These are phyloP conservation scores for Euphorbia celastroides DNA, from an alignment of 441 rosid species.

Conservation along the genomic window DNA sequence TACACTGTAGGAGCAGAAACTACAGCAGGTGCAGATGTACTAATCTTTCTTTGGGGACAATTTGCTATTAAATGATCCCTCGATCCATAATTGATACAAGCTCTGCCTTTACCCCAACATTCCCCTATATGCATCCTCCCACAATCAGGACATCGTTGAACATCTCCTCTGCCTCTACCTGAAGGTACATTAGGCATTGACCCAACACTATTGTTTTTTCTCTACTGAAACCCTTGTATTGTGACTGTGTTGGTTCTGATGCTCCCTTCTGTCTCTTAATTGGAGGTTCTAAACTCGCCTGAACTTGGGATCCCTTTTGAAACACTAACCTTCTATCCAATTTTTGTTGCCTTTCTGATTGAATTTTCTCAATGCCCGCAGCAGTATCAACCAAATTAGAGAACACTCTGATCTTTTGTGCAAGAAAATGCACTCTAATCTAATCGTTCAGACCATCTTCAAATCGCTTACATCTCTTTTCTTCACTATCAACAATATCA, in stretches of 20 bases:
- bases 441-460: not conserved
- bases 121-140: not conserved
- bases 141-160: not conserved
- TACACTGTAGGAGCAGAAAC: not conserved
- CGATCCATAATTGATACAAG: not conserved
- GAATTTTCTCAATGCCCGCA: not conserved
- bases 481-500: not conserved
- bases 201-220: not conserved
- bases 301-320: not conserved
- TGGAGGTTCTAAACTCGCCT: not conserved
- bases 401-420: not conserved
- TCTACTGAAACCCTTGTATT: not conserved
- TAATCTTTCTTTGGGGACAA: not conserved
- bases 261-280: not conserved
- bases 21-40: not conserved
- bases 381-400: not conserved
- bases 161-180: not conserved
- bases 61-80: not conserved
- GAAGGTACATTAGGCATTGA: not conserved
- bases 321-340: not conserved
- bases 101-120: not conserved
- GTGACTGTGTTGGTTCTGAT: not conserved
- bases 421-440: not conserved
- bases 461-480: not conserved
- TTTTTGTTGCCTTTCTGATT: not conserved